phyloP scores from a whole-genome alignment of 73 alveolate species.

The Diophrys appendiculata region DNA sequence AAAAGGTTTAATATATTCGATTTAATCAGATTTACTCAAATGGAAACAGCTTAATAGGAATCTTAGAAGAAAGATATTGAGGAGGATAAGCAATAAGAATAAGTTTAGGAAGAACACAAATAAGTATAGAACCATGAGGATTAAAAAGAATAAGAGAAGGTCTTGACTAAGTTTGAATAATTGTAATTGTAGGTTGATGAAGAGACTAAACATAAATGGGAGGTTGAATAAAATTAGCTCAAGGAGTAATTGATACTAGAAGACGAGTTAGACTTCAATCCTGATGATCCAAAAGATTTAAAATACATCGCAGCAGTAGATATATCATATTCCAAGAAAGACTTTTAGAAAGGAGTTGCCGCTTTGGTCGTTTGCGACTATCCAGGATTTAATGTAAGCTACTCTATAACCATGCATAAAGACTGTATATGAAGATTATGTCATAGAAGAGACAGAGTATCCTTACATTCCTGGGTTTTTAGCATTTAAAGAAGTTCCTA shows the following conservation, averaged over 20 bases:
- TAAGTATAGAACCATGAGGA: conserved; percentile 25
- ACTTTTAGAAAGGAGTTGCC: conserved; percentile 78
- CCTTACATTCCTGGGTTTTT: conserved; percentile 98
- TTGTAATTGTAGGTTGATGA: too few species aligned
- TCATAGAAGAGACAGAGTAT: conserved; percentile 73
- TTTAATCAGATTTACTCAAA: too few species aligned
- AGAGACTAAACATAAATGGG: conserved; percentile 55
- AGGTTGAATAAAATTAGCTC: conserved; percentile 47
- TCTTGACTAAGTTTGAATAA: too few species aligned
- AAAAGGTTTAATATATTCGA: too few species aligned
- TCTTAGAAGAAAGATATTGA: too few species aligned
- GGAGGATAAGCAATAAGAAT: too few species aligned
- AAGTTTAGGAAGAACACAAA: conserved; percentile 7
- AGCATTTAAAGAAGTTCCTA: conserved; percentile 97
- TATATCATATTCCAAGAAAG: conserved; percentile 59
- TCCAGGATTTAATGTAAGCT: conserved; percentile 68
- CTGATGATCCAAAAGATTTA: neutral
- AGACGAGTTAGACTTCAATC: conserved; percentile 36
- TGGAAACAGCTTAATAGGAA: too few species aligned
- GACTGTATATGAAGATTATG: conserved; percentile 80
- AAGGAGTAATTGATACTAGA: conserved; percentile 50
- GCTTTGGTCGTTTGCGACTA: conserved; percentile 77
- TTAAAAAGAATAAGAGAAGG: conserved; percentile 28
- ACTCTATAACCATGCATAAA: neutral
- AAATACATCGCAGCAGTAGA: neutral